Conservation (phyloP, 371 early-diverging fungal genomes). For the Rhizopus arrhizus region DNA sequence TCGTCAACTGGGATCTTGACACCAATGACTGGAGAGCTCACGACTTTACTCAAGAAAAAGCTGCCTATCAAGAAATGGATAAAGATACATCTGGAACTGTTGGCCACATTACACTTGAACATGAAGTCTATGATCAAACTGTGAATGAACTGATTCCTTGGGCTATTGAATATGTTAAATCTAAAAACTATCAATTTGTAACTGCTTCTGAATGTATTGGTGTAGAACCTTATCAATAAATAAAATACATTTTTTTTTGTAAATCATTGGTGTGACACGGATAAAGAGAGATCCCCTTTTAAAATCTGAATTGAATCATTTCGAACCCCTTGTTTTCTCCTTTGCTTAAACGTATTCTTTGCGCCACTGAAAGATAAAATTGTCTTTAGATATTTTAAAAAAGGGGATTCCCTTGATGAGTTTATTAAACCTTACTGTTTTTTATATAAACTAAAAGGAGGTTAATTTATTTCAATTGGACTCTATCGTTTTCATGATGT, state of each 20-base stretch:
- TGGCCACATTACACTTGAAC: conserved; percentile 39
- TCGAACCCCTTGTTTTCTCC: no score
- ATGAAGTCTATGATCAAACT: conserved; percentile 32
- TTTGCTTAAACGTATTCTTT: no score
- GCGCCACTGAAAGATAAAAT: no score
- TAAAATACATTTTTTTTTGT: neutral
- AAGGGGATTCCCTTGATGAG: no score
- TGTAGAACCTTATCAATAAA: conserved; percentile 21
- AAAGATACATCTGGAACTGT: conserved; percentile 8
- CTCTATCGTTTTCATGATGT: neutral
- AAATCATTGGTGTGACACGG: neutral
- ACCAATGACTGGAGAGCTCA: conserved; percentile 45
- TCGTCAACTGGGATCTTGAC: conserved; percentile 58
- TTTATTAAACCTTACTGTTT: no score
- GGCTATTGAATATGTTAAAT: conserved; percentile 31
- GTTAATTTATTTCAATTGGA: neutral
- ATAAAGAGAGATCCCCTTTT: no score
- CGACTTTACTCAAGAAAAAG: conserved; percentile 19
- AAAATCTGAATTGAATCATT: no score
- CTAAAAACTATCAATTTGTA: conserved; percentile 39
- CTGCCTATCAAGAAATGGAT: conserved; percentile 16
- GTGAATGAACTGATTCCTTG: conserved; percentile 32
- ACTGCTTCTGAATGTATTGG: conserved; percentile 43
- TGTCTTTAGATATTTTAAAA: no score
- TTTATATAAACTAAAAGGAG: neutral